phyloP scores from a whole-genome alignment of 2,329 filamentous ascomycete species.

The Ophiostoma pallidulum region DNA sequence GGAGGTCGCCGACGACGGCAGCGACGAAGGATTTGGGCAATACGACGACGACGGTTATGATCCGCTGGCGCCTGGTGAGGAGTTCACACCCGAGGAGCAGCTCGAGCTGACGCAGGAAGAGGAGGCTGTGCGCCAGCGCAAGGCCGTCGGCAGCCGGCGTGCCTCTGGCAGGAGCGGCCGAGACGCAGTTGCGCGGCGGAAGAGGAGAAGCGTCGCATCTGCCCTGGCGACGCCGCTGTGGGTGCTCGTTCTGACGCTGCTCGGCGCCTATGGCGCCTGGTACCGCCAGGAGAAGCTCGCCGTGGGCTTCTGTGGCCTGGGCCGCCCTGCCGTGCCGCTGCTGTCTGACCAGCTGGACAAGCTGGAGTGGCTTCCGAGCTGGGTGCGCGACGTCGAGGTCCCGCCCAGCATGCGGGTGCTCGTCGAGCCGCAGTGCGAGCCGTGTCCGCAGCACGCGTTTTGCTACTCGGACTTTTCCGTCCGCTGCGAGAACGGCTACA shows the following conservation, averaged over 20 bases:
- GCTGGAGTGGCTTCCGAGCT: conserved; percentile 48
- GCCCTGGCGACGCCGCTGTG: conserved; percentile 55
- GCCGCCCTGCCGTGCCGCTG: conserved; percentile 47
- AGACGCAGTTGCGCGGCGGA: conserved; percentile 30
- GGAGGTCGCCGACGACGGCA: neutral
- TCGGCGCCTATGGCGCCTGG: conserved; percentile 67
- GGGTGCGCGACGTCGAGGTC: conserved; percentile 38
- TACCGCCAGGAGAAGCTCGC: conserved; percentile 94
- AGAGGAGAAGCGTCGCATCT: conserved; percentile 25
- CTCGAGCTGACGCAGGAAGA: conserved; percentile 67
- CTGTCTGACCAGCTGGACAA: conserved; percentile 22
- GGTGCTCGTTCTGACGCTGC: conserved; percentile 59
- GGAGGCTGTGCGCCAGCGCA: conserved; percentile 33
- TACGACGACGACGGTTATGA: conserved; percentile 22
- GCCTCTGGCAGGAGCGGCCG: conserved; percentile 8
- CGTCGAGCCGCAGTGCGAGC: conserved; percentile 74
- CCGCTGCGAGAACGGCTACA: conserved; percentile 77
- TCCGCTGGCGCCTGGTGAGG: conserved; percentile 63
- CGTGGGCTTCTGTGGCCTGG: conserved; percentile 88
- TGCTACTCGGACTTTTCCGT: conserved; percentile 73
- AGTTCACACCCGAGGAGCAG: conserved; percentile 89
- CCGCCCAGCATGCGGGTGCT: conserved; percentile 64
- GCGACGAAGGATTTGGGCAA: neutral
- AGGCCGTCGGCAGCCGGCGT: conserved; percentile 28
- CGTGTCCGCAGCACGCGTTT: conserved; percentile 81